Conservation (phyloP, 192 early-diverging fungal genomes). For the Backusella liffmaniae region DNA sequence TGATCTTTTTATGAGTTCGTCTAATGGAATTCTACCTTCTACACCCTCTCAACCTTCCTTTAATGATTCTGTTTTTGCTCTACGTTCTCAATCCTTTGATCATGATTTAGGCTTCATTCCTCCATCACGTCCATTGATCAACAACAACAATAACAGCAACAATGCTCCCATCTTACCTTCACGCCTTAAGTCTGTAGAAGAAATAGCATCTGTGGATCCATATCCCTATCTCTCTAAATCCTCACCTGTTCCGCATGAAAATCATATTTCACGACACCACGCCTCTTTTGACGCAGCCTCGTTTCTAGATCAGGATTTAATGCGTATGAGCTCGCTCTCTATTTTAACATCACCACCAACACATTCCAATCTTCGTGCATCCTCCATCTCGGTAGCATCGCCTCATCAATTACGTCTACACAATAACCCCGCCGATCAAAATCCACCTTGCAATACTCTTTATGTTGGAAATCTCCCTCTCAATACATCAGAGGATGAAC, state of each 20-base stretch:
- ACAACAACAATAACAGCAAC: background rate
- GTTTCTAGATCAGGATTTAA: constrained; percentile 2
- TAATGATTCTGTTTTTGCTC: constrained; percentile 39
- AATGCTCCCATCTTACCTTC: background rate
- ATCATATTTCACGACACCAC: background rate
- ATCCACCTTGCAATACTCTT: constrained; percentile 97
- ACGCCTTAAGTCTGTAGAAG: background rate
- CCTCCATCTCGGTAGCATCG: background rate
- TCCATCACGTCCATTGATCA: background rate
- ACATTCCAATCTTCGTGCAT: background rate
- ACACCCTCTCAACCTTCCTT: constrained; percentile 30
- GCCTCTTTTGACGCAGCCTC: background rate
- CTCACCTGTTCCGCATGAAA: constrained; percentile 5
- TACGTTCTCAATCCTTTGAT: constrained; percentile 40
- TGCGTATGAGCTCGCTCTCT: constrained; percentile 3
- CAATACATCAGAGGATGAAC: constrained; percentile 87
- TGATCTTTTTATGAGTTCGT: constrained; percentile 18
- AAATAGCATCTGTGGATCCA: background rate
- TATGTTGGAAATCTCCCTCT: constrained; percentile 96
- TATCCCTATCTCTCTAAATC: constrained; percentile 10
- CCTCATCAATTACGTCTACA: constrained; percentile 45
- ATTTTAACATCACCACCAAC: background rate
- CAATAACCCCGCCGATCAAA: constrained; percentile 81
- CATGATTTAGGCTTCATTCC: constrained; percentile 26
- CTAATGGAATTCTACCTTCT: background rate